Evolutionary conservation across 306 rosid genomes (phyloP).

Genomic region (Inga laurina): DNA sequence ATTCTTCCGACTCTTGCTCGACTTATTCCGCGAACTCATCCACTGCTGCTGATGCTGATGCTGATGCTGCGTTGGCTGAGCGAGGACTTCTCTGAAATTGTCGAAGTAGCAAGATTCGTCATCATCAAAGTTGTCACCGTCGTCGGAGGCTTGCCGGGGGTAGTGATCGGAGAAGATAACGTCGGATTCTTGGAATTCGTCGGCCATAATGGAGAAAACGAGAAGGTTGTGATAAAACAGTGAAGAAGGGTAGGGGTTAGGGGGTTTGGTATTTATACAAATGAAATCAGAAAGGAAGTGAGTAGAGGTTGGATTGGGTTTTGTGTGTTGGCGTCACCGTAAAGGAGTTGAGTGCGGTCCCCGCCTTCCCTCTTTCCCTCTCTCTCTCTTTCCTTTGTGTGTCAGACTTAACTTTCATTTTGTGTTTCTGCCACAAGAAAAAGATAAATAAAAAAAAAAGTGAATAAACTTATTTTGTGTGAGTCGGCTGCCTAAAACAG

Average conservation of each 20-base stretch:
- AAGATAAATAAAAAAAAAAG: background rate
- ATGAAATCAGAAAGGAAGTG: background rate
- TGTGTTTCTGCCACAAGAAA: background rate
- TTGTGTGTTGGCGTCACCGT: conserved; percentile 57
- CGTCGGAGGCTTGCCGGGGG: background rate
- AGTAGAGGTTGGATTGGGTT: conserved; percentile 10
- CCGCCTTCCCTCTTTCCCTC: conserved; percentile 9
- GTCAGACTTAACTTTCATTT: conserved; percentile 6
- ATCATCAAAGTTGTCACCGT: background rate
- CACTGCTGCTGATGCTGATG: background rate
- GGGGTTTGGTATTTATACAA: conserved; percentile 35
- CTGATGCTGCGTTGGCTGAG: background rate
- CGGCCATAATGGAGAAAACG: conserved; percentile 25
- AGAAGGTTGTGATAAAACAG: conserved; percentile 33
- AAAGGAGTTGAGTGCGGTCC: conserved; percentile 65
- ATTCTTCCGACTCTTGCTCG: background rate
- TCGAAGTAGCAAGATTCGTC: background rate
- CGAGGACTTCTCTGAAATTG: background rate
- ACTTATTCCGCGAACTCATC: background rate
- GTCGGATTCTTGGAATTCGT: conserved; percentile 76
- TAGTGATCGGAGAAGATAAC: conserved; percentile 53
- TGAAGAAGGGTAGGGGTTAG: background rate
- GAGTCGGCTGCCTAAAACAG: conserved; percentile 40
- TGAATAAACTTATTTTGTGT: background rate
- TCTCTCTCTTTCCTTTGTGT: background rate